Base-by-base conservation (phyloP, 83 land plant species). In the Thuja plicata region DNA sequence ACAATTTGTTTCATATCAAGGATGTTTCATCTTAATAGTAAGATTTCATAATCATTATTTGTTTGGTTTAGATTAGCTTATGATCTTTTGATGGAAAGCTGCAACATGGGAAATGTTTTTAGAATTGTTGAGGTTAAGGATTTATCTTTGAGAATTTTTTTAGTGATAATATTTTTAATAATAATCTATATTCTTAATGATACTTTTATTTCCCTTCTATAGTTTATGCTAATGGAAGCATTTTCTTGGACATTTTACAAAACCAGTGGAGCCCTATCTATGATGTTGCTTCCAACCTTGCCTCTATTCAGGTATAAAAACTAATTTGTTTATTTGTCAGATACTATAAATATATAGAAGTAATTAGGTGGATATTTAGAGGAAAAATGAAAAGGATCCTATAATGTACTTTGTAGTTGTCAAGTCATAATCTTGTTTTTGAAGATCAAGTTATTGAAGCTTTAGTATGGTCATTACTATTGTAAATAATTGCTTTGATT, bases 11-110 rank as follows among this genome's bases (percentile, higher is more conserved):
- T 91, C 88, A 93, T 93, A 32, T 93, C 94, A 6, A 88, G 91
- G 91, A 95, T 95, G 97, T 95, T 95, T 79, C 96, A 95, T 92
- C 96, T 96, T 41, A 95, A 95, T 86, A 95, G 96, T 95, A 90
- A 91, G 96, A 89, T 66, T 35, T 41, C 21, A 19, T 45, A 17
- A 41, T 21, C 10, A 16, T 70, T 86, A 2, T 30, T 55, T 41
- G 13, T 21, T 6, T 81, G 48, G 84, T 43, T 0, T 6, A 73
- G 30, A 1, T 30, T 73, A 32, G 35, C 66, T 71, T 73, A 73
- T 11, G 13, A 32, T 10, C 37, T 73, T 73, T 1, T 73, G 32
- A 73, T 73, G 8, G 77, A n/a, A n/a, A n/a, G n/a, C n/a, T n/a
- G n/a, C 77, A 73, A 30, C 30, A 73, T n/a, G 66, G 66, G 24